phyloP scores from a whole-genome alignment of 73 alveolate species.

The Durusdinium trenchii region DNA sequence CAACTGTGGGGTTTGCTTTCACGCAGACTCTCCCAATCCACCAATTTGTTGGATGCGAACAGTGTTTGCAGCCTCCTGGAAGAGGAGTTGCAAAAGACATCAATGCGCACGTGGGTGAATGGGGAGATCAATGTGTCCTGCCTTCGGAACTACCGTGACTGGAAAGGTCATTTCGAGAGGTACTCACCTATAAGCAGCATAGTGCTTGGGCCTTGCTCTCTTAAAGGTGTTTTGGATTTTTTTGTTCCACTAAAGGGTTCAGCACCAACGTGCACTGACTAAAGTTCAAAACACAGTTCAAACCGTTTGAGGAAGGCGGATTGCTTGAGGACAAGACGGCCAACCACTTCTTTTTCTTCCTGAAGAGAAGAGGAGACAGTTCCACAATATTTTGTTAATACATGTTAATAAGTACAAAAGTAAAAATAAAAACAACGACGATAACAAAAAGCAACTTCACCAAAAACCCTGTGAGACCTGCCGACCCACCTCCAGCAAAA shows the following conservation, averaged over 20 bases:
- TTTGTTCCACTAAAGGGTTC: too few species aligned
- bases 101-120: not conserved
- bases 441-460: too few species aligned
- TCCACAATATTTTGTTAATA: not conserved
- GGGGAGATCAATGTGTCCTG: not conserved
- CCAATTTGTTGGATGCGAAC: not conserved
- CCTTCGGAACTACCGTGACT: not conserved
- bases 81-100: not conserved
- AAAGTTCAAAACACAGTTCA: too few species aligned
- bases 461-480: too few species aligned
- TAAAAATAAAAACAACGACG: too few species aligned
- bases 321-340: not conserved
- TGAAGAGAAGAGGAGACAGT: not conserved
- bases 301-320: not conserved
- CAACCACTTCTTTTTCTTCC: constrained; percentile 28
- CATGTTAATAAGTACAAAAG: too few species aligned
- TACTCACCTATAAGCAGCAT: not conserved
- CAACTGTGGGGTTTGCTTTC: constrained; percentile 39
- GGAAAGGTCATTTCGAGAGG: not conserved
- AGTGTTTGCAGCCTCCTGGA: not conserved
- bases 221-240: too few species aligned
- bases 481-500: too few species aligned
- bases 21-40: not conserved
- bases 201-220: not conserved
- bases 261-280: too few species aligned